phyloP scores from a whole-genome alignment of 73 alveolate genomes.

The Paramecium octaurelia region DNA sequence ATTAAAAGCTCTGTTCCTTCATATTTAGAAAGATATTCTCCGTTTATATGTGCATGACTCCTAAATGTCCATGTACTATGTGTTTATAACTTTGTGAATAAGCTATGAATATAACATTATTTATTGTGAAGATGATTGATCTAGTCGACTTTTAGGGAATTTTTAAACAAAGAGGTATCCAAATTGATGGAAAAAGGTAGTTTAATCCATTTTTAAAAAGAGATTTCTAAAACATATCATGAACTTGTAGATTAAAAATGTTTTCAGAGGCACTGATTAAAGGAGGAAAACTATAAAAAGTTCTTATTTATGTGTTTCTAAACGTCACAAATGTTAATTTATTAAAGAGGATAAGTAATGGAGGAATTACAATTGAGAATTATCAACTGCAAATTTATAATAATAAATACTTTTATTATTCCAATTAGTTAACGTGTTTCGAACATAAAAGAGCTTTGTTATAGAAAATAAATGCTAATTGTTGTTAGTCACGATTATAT shows the following conservation, averaged over 20 bases:
- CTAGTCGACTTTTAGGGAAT: not conserved
- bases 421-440: not conserved
- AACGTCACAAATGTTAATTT: constrained; percentile 24
- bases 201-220: not conserved
- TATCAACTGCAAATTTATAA: not conserved
- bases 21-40: not conserved
- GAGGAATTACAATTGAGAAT: not conserved
- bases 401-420: too few species aligned
- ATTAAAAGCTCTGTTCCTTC: not conserved
- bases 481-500: not conserved
- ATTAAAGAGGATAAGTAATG: constrained; percentile 22
- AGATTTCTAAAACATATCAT: not conserved
- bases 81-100: constrained; percentile 7
- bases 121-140: constrained; percentile 5
- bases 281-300: constrained; percentile 32
- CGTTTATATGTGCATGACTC: not conserved
- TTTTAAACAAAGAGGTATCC: not conserved
- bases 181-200: not conserved
- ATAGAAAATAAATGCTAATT: not conserved
- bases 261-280: constrained; percentile 1
- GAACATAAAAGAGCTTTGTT: not conserved
- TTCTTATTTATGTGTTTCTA: not conserved
- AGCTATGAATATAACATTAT: not conserved
- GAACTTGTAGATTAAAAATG: not conserved
- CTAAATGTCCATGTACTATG: not conserved